Evolutionary conservation across 164 flowering plant genomes (phyloP), one percentile per base, ranked within the genome.

Genomic region (Akebia trifoliata): DNA sequence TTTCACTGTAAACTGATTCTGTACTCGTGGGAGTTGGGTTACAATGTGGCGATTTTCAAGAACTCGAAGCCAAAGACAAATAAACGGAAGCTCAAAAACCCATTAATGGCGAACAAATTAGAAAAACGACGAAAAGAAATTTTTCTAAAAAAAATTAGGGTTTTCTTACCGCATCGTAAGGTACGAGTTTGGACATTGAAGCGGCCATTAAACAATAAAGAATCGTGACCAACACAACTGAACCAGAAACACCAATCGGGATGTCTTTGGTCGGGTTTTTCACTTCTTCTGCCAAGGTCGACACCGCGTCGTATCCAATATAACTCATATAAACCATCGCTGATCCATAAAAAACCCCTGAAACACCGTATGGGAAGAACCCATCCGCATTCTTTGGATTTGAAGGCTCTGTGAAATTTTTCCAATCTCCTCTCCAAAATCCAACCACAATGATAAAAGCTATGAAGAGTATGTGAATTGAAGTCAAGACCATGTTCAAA

Each of bases 241-340:
- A 89, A 18, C 96, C 96, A 5, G 84, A 72, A 21, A 89, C 81
- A 0, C 96, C 96, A 44, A 84, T 43, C 0, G 96, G 96, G 21
- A 89, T 81, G 38, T 82, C 81, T 68, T 73, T 79, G 0, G 66
- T 73, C 20, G 93, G 93, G 58, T 84, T 65, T 0, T 58, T 66
- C 0, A 89, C 87, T 58, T 89, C 96, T 53, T 89, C 96, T 0
- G 96, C 93, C 89, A 89, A 72, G 17, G 96, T 89, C 0, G 96
- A 89, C 20, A 89, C 96, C 44, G 96, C 87, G 59, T 89, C 96
- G 72, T 85, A 88, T 0, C 96, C 96, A 2, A 86, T 88, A 63
- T 83, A 88, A 57, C 93, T 85, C 38, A 85, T 25, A 57, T 89
- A 89, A 28, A 89, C 96, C 81, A 79, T 63, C 1, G 93, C 81